Base-by-base conservation (phyloP, 805 yeast genomes). In the Jamesozyma piceae region DNA sequence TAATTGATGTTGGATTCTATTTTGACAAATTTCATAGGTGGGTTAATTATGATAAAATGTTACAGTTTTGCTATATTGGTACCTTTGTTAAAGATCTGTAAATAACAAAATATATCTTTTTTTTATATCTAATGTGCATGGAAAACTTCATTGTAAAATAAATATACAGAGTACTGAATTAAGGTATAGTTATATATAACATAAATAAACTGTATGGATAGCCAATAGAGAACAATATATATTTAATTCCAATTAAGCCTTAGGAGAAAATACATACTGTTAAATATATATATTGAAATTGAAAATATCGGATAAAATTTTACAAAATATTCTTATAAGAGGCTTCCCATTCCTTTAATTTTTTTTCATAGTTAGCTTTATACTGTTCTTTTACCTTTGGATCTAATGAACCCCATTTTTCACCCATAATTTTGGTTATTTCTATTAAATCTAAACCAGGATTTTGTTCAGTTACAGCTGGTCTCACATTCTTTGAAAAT, bases 1-100 rank as follows among this genome's bases (percentile, higher is more conserved):
- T 43, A 28, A 96, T 96, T 39, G 97, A 90, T 58, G 92, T 90
- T 1, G 86, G 95, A 1, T 50, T 64, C 2, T 55, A 84, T 46
- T 90, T 90, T 55, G 77, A 80, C 60, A 78, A 79, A 62, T 83
- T 81, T 42, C 84, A 78, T 51, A 57, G 74, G 14, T 78, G 84
- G 98, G 95, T 90, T 5, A 90, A 84, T 58, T 84, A 69, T 39
- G 96, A 89, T 49, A 64, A 87, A 46, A 75, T 90, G 72, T 65
- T 90, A 43, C 87, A 78, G 52, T 77, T 75, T 43, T 88, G 97
- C 55, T 65, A 78, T 44, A 73, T 90, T 2, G 98, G 97, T 1
- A 60, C 74, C 11, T 57, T 42, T 36, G 52, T 50, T 19, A 43
- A 38, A 14, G 52, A 41, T 36, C 8, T 20, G 22, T 35, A 27